Conservation (phyloP, 371 early-diverging fungal species). For the Nematocida major region DNA sequence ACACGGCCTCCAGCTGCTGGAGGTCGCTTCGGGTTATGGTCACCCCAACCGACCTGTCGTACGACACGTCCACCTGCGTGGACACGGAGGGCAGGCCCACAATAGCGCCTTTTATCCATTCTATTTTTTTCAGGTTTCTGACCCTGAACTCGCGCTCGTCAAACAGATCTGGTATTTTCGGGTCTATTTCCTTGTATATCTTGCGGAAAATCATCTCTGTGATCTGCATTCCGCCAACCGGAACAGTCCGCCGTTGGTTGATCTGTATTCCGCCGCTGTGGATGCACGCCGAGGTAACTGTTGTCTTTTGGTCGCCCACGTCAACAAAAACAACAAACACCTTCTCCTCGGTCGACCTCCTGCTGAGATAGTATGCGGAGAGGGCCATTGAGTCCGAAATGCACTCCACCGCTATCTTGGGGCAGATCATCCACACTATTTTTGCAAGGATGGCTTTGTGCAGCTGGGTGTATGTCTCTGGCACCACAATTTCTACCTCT, state of each 20-base stretch:
- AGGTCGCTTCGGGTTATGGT: background rate
- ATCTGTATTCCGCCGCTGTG: background rate
- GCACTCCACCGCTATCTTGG: background rate
- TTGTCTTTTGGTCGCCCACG: conserved; percentile 17
- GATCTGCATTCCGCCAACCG: conserved; percentile 5
- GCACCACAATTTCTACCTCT: conserved; percentile 35
- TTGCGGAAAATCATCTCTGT: background rate
- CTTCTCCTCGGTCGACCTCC: background rate
- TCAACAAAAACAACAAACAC: conserved; percentile 2
- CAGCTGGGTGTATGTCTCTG: conserved; percentile 13
- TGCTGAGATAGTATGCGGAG: conserved; percentile 31
- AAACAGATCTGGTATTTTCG: conserved; percentile 8
- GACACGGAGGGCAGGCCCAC: conserved; percentile 32
- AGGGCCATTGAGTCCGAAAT: conserved; percentile 45
- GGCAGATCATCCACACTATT: background rate
- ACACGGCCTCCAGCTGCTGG: background rate
- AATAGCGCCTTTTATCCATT: conserved; percentile 45
- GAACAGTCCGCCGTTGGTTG: background rate
- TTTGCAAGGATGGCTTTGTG: conserved; percentile 15
- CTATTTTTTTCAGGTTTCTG: conserved; percentile 18
- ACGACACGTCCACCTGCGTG: conserved; percentile 15
- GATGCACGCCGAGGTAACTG: conserved; percentile 4
- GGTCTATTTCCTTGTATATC: background rate
- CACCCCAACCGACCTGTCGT: conserved; percentile 21
- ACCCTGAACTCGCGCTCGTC: conserved; percentile 13